Base-by-base conservation (phyloP, 1,139 yeast genomes). In the Magnusiomyces magnusii region DNA sequence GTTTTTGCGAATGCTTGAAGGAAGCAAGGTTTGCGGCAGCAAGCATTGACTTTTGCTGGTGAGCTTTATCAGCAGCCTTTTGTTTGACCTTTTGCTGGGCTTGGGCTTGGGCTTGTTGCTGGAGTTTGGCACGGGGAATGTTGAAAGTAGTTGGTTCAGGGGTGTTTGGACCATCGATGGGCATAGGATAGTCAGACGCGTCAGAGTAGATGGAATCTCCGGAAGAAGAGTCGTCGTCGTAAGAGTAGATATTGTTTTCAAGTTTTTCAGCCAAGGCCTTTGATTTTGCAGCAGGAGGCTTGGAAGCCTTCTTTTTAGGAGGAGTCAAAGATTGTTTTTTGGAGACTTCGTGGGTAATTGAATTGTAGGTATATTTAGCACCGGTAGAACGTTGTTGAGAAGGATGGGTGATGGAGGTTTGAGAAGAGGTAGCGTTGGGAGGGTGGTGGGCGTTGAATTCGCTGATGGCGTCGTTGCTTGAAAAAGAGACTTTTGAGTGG, bases 171-270 rank as follows among this genome's bases (percentile, higher is more conserved):
- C 41, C 41, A 21, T 21, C 53, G 24, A 50, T 28, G 10, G 24
- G 53, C 31, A 57, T n/a, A 19, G 55, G 62, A 36, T 63, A 65
- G 51, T 65, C 68, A 52, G 60, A 63, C 10, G 69, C 69, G 47
- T 67, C 70, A 7, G 70, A 67, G 52, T 67, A 67, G 23, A 67
- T 65, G 1, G 70, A 67, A 42, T 65, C 61, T 9, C 70, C 70
- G 24, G 65, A 61, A 28, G 66, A 68, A 7, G 67, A 64, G 47
- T 64, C 66, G 9, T 60, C 63, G 23, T 51, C 57, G 2, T 53
- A 21, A 17, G 2, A 49, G 28, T 52, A 25, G 13, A 19, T 9
- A 7, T 34, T 9, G 10, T 17, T n/a, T 17, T 15, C 31, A 24
- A 9, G 10, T 13, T 9, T 17, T 9, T 15, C 24, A 9, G 23